Base-by-base conservation (phyloP, 106 monocot species). In the Allium cepa region DNA sequence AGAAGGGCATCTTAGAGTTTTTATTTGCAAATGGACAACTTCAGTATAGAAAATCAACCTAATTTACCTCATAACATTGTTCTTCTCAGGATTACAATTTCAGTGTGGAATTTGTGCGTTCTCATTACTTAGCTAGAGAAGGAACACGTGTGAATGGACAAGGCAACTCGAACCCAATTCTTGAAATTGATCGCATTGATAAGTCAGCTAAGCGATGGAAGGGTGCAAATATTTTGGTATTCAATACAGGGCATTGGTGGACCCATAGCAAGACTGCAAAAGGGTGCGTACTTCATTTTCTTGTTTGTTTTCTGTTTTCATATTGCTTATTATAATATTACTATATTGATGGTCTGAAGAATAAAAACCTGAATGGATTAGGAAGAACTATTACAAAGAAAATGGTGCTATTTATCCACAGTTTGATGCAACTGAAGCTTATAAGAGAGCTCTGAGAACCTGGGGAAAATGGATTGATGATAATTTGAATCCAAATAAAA, bases 221-320 rank as follows among this genome's bases (percentile, higher is more conserved):
- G 72, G 82, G 65, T 59, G 91, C 92, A 56, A 80, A 96, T 60
- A 79, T 96, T 16, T 73, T 96, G 26, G 73, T 96, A 71, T 96
- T 96, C 56, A 96, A 96, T 62, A 96, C 96, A 50, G 96, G 96
- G 46, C 96, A 96, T 62, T 96, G 96, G 96, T 96, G 96, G 96
- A 80, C 79, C 14, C 96, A 96, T 80, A 86, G 87, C 59, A 97
- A 97, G 71, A 97, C 97, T 65, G 78, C 92, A 13, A 92, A 76
- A 57, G 92, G 97, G 97, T 96, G 84, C 66, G 10, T 60, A 15
- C 55, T 61, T 22, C 22, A 22, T 22, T 22, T 22, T 22, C 22
- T 22, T 22, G 22, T 22, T 22, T 53, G 64, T 26, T 46, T 58
- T 65, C 8, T 10, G 26, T 15, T 11, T 12, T 26, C 15, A 62